Percentiles rank a stretch among this genome's conserved stretches.
phyloP scores from a whole-genome alignment of 306 rosid genomes.

The Pterocarpus macrocarpus region DNA sequence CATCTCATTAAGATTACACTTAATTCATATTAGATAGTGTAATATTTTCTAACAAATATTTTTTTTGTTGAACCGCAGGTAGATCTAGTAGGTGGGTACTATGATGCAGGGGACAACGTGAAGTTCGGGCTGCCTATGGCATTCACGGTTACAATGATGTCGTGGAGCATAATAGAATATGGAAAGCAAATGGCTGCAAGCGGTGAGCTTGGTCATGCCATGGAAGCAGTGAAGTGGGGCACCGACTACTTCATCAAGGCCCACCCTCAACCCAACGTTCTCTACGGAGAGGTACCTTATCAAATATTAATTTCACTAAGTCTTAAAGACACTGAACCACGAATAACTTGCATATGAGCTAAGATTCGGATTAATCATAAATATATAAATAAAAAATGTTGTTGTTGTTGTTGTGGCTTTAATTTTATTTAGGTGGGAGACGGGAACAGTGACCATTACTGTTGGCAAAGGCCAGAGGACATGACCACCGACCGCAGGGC shows the following conservation, averaged over 20 bases:
- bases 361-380: too few relatives aligned
- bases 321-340: too few relatives aligned
- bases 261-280: constrained; percentile 85
- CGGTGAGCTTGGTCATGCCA: constrained; percentile 90
- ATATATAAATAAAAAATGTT: too few relatives aligned
- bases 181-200: constrained; percentile 79
- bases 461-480: constrained; percentile 99
- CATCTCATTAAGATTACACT: too few relatives aligned
- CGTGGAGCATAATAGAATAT: constrained; percentile 94
- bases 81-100: constrained; percentile 95
- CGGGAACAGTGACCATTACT: constrained; percentile 92
- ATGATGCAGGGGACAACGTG: constrained; percentile 98
- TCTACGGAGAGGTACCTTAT: constrained; percentile 83
- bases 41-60: too few relatives aligned
- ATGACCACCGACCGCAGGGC: constrained; percentile 98
- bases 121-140: constrained; percentile 99
- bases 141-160: constrained; percentile 94
- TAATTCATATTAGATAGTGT: too few relatives aligned
- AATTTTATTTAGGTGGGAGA: constrained; percentile 82
- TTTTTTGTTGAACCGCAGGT: constrained; percentile 55
- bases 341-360: too few relatives aligned
- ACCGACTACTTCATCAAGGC: constrained; percentile 96
- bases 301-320: too few relatives aligned
- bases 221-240: constrained; percentile 96
- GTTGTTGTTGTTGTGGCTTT: constrained; percentile 37